A percentile compares a stretch with the other conserved stretches of the same genome.
These are phyloP conservation scores for Waitea zeae DNA, from an alignment of 1,284 basidiomycete genomes.

Conservation along the genomic window DNA sequence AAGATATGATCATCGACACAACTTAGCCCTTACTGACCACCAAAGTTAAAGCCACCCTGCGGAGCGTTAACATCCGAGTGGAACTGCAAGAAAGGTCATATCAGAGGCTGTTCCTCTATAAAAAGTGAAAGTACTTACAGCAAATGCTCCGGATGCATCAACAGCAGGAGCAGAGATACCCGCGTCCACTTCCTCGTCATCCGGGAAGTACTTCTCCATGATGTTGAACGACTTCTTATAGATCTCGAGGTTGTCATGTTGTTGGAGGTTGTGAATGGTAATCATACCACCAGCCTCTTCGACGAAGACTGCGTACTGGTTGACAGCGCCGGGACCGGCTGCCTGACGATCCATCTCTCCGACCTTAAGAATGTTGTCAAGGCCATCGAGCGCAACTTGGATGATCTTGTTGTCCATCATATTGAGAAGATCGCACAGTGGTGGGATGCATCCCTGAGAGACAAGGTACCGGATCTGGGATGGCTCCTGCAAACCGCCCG, in stretches of 20 bases:
- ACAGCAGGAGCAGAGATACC: slow-evolving; percentile 70
- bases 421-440: slow-evolving; percentile 87
- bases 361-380: slow-evolving; percentile 98
- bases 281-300: slow-evolving; percentile 99
- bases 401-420: slow-evolving; percentile 99
- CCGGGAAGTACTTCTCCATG: slow-evolving; percentile 93
- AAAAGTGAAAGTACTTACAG: slow-evolving; percentile 35
- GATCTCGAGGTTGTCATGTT: slow-evolving; percentile 98
- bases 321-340: slow-evolving; percentile 69
- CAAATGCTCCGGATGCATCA: slow-evolving; percentile 80
- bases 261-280: slow-evolving; percentile 96
- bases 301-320: slow-evolving; percentile 88
- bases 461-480: slow-evolving; percentile 97
- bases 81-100: slow-evolving; percentile 30
- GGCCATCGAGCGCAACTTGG: slow-evolving; percentile 90
- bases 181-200: slow-evolving; percentile 72
- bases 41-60: slow-evolving; percentile 91
- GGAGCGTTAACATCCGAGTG: slow-evolving; percentile 70
- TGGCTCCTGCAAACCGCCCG: slow-evolving; percentile 93
- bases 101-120: neutral
- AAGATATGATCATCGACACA: too few species aligned
- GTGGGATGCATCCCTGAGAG: slow-evolving; percentile 95
- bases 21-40: too few species aligned
- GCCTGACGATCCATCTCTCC: slow-evolving; percentile 92
- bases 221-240: slow-evolving; percentile 99